These are phyloP conservation scores for Mycosphaerella arachidis DNA, from an alignment of 2,329 filamentous ascomycete genomes.

Conservation along the genomic window DNA sequence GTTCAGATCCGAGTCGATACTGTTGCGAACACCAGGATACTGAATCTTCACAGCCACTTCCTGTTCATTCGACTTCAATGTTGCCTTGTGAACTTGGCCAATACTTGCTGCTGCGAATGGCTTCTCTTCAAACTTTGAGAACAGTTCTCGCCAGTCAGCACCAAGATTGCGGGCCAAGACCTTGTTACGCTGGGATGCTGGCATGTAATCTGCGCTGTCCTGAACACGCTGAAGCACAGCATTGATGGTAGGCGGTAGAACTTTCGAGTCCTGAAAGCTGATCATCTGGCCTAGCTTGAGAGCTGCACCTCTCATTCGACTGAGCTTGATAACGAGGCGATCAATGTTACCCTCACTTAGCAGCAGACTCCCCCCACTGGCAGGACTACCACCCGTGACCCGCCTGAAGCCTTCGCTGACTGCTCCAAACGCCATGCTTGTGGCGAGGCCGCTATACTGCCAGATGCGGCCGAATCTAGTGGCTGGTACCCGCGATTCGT, in stretches of 20 bases:
- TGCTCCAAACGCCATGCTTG: conserved; percentile 91
- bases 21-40: conserved; percentile 91
- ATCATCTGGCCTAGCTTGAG: conserved; percentile 97
- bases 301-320: conserved; percentile 94
- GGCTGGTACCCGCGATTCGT: conserved; percentile 85
- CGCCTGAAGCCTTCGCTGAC: conserved; percentile 80
- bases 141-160: conserved; percentile 76
- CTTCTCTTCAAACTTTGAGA: conserved; percentile 77
- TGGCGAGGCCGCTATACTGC: conserved; percentile 91
- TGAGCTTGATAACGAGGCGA: conserved; percentile 84
- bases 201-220: conserved; percentile 97
- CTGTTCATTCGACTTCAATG: conserved; percentile 67
- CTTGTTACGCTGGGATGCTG: conserved; percentile 81
- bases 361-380: conserved; percentile 68
- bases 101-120: conserved; percentile 96
- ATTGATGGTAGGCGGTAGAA: conserved; percentile 82
- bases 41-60: conserved; percentile 93
- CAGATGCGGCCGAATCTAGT: conserved; percentile 81
- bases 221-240: conserved; percentile 90
- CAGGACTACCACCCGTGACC: conserved; percentile 57
- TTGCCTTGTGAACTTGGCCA: conserved; percentile 87
- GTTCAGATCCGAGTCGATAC: conserved; percentile 92
- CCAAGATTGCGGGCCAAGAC: conserved; percentile 78
- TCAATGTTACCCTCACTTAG: conserved; percentile 90
- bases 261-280: conserved; percentile 95